Evolutionary conservation across 805 yeast species (phyloP), one percentile per base, ranked within the genome.

Genomic region (Yarrowia phangngaensis): DNA sequence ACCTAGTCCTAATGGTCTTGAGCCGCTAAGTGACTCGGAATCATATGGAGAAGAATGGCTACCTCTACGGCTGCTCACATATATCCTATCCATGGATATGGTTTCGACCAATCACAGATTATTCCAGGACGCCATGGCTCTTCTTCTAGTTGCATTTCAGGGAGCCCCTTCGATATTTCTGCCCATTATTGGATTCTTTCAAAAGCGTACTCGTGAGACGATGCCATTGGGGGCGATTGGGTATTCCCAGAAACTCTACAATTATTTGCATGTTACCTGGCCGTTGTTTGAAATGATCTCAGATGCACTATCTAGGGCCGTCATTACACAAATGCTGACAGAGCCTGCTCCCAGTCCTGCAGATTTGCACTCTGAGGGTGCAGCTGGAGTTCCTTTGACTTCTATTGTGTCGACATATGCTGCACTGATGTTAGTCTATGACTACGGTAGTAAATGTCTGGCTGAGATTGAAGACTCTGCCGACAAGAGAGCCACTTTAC

Each of bases 221-320:
- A 26, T 38, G 45, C 45, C 45, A 4, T 9, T 38, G 31, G 45
- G 45, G 3, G 32, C 31, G 14, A 38, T 19, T 14, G 45, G 45
- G 17, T 26, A 38, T 24, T 23, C 45, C 9, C 45, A 38, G n/a
- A 24, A 27, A 24, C 45, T 38, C 13, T 38, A 38, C 32, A 38
- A 38, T 27, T 38, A 38, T 20, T 20, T 38, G 24, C 45, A 38
- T 38, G 32, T 38, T 28, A 38, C 45, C 5, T 38, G 45, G 45
- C 45, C 45, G 6, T 32, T 38, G 8, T 38, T 38, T 11, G 45
- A 38, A 32, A 38, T 38, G 45, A 32, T 38, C 0, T 38, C 45
- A 6, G 45, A 38, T 19, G 45, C 45, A 6, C 32, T 38, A 6
- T 38, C 45, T 6, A 23, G 45, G 4, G 45, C 45, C 7, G 45